Conservation (phyloP, 306 rosid genomes). For the Mimosa pudica region DNA sequence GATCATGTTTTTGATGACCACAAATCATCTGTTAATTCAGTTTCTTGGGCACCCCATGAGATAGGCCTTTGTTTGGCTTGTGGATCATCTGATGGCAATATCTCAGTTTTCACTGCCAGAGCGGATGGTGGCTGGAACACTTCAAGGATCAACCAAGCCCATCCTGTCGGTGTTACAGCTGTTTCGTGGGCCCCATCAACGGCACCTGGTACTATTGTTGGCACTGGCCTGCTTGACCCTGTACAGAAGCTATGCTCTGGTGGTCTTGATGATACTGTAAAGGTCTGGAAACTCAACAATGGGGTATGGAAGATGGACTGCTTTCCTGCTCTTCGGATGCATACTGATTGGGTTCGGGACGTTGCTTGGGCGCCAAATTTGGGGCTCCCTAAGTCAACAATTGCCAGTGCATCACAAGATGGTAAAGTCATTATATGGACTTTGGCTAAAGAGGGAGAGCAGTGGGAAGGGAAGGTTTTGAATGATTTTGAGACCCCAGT, state of each 20-base stretch:
- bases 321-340: constrained; percentile 79
- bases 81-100: constrained; percentile 78
- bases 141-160: constrained; percentile 67
- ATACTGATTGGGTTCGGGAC: constrained; percentile 76
- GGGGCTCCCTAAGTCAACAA: constrained; percentile 78
- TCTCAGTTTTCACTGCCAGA: constrained; percentile 64
- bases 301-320: constrained; percentile 85
- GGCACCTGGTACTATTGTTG: constrained; percentile 70
- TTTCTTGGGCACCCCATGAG: constrained; percentile 91
- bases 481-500: constrained; percentile 73
- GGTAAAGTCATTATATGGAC: constrained; percentile 76
- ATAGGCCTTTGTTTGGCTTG: constrained; percentile 74
- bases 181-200: constrained; percentile 83
- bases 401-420: constrained; percentile 78
- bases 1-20: constrained; percentile 65
- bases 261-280: constrained; percentile 75
- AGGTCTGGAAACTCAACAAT: constrained; percentile 71
- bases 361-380: constrained; percentile 86
- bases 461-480: constrained; percentile 77
- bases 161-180: constrained; percentile 77
- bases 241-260: constrained; percentile 78
- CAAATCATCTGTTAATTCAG: constrained; percentile 64
- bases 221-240: constrained; percentile 71
- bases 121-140: constrained; percentile 74
- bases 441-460: constrained; percentile 78